Percentiles rank a stretch among this genome's conserved stretches.
phyloP scores from a whole-genome alignment of 2,329 filamentous ascomycete species.

The Neocucurbitaria cava region DNA sequence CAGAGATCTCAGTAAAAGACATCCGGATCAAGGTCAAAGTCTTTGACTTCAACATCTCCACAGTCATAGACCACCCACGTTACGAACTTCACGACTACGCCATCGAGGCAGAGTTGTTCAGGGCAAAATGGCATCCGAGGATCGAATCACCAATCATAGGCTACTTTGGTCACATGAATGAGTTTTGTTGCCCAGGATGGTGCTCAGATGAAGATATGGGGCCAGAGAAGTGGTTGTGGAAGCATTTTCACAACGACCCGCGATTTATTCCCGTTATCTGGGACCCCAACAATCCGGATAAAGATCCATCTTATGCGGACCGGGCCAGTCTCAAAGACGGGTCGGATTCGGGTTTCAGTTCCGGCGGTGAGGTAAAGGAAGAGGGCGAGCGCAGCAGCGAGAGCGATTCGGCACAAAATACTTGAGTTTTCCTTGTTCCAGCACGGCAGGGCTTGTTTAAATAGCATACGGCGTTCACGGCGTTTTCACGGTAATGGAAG shows the following conservation, averaged over 20 bases:
- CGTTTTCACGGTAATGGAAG: not conserved
- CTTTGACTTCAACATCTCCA: conserved; percentile 5
- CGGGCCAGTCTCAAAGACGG: not conserved
- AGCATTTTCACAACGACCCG: conserved; percentile 3
- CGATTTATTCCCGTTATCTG: conserved; percentile 5
- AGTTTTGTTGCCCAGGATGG: not conserved
- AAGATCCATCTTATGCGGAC: not conserved
- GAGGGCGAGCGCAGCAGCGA: not conserved
- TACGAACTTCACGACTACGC: not conserved
- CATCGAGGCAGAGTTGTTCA: not conserved
- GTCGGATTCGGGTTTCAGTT: not conserved
- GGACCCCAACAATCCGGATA: not conserved
- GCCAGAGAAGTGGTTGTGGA: conserved; percentile 4
- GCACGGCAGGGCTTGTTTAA: not conserved
- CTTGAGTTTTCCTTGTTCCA: not conserved
- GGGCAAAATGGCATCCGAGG: not conserved
- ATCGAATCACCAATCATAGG: not conserved
- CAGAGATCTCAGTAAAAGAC: not conserved
- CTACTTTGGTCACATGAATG: not conserved
- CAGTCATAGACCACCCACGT: not conserved
- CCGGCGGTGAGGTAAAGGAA: not conserved
- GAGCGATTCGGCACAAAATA: too few species aligned
- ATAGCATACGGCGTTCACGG: not conserved
- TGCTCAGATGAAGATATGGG: not conserved
- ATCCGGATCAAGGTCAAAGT: conserved; percentile 1